Evolutionary conservation across 176 grass and related monocot species (phyloP), one percentile per base, ranked within the genome.

Genomic region (Puccinellia tenuiflora): DNA sequence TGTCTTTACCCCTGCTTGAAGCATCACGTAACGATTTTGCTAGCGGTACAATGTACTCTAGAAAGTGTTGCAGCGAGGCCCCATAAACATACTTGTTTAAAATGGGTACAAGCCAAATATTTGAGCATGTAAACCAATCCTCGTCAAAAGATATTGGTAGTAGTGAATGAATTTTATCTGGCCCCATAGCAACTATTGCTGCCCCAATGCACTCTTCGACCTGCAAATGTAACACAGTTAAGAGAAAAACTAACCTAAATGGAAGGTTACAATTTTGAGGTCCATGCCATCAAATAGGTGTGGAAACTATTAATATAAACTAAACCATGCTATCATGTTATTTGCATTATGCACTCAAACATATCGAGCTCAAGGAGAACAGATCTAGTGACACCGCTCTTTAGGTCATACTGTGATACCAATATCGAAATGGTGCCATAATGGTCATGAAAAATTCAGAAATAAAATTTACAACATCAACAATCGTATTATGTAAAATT

Each of bases 21-120:
- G 76, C 85, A 69, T 85, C 79, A 68, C 82, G 85, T 81, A 98
- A 18, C 73, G 88, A 91, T 79, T 91, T 84, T 63, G 87, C 82
- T 78, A 98, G 84, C 0, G 92, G 92, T 40, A 92, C 82, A 77
- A 95, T 91, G 81, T 90, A 69, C 25, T 98, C 88, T 61, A 95
- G 15, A 78, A 98, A 98, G 56, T 62, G 87, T 81, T 88, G 76
- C 61, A 95, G 52, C 2, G 88, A 77, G 51, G 88, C 86, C 35
- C 88, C 96, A 68, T 82, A 33, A 59, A 85, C 84, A 88, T 98
- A 88, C 56, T 93, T 93, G 13, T 91, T 89, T 91, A 98, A 80
- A 92, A 95, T 95, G 52, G 92, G 92, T 85, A 95, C 72, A 67
- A 95, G 86, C 96, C 96, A 98, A 68, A 59, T 88, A 86, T 93